Percentiles rank a stretch among this genome's conserved stretches.
phyloP scores from a whole-genome alignment of 495 filamentous ascomycete genomes.

The Lasiosphaeriaceae sp. region DNA sequence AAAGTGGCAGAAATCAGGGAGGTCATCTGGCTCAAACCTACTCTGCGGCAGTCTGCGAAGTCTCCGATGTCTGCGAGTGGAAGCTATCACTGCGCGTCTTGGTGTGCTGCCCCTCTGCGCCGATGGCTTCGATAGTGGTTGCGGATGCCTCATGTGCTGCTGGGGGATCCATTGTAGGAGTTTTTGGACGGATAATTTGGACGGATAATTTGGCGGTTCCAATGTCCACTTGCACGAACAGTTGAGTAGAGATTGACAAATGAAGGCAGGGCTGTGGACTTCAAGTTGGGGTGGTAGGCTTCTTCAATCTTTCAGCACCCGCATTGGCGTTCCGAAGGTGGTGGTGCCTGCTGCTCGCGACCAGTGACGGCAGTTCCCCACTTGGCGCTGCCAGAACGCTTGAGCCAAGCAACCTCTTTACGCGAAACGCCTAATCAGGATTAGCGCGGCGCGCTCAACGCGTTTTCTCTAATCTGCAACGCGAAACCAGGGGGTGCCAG shows the following conservation, averaged over 20 bases:
- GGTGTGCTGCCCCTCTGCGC: constrained; percentile 20
- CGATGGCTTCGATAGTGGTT: constrained; percentile 10
- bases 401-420: constrained; percentile 35
- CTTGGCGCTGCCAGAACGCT: not conserved
- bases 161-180: constrained; percentile 26
- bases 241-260: no score
- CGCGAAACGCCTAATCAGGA: constrained; percentile 26
- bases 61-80: constrained; percentile 58
- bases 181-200: no score
- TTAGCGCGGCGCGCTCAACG: constrained; percentile 27
- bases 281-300: no score
- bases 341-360: not conserved
- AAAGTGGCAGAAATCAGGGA: not conserved
- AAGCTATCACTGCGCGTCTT: constrained; percentile 50
- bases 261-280: no score
- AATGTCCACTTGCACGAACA: no score
- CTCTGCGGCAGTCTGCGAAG: constrained; percentile 86
- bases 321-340: not conserved
- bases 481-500: constrained; percentile 19
- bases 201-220: no score
- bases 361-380: not conserved
- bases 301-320: no score
- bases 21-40: constrained; percentile 34
- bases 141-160: constrained; percentile 14
- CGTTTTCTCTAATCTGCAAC: constrained; percentile 19